Evolutionary conservation across 1,139 yeast genomes (phyloP).

Genomic region (Hanseniaspora sp.): DNA sequence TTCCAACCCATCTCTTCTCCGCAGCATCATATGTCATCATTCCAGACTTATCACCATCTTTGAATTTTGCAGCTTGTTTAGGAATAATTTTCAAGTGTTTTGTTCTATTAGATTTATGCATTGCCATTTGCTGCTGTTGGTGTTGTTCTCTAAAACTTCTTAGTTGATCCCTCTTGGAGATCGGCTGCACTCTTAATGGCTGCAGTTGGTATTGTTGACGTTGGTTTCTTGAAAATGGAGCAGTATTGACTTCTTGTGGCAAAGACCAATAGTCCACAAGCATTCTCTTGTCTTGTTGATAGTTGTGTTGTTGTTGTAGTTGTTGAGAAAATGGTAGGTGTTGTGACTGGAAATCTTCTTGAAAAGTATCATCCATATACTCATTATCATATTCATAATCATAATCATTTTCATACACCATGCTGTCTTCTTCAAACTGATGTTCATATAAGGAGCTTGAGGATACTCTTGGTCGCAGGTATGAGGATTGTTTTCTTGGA

Average conservation of each 20-base stretch:
- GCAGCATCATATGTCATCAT: slow-evolving; percentile 8
- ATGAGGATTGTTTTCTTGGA: slow-evolving; percentile 4
- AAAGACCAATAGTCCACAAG: slow-evolving; percentile 12
- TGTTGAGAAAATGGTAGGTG: background rate
- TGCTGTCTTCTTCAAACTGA: background rate
- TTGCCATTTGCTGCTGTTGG: background rate
- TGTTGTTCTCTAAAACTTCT: background rate
- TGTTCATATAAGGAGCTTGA: slow-evolving; percentile 4
- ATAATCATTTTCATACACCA: background rate
- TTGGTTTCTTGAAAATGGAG: background rate
- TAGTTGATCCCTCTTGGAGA: background rate
- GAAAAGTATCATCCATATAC: slow-evolving; percentile 12
- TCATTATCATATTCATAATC: slow-evolving; percentile 1
- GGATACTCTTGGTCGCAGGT: slow-evolving; percentile 11
- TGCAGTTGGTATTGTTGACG: background rate
- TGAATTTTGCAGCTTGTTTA: background rate
- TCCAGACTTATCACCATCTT: slow-evolving; percentile 11
- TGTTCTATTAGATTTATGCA: background rate
- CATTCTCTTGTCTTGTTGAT: background rate
- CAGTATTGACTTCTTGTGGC: background rate
- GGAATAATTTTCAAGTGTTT: background rate
- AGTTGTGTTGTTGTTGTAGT: background rate
- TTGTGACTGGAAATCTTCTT: slow-evolving; percentile 10
- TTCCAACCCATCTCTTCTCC: slow-evolving; percentile 13
- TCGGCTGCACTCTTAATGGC: background rate